phyloP scores from a whole-genome alignment of 2,329 filamentous ascomycete genomes.

The Hypoxylon rubiginosum region DNA sequence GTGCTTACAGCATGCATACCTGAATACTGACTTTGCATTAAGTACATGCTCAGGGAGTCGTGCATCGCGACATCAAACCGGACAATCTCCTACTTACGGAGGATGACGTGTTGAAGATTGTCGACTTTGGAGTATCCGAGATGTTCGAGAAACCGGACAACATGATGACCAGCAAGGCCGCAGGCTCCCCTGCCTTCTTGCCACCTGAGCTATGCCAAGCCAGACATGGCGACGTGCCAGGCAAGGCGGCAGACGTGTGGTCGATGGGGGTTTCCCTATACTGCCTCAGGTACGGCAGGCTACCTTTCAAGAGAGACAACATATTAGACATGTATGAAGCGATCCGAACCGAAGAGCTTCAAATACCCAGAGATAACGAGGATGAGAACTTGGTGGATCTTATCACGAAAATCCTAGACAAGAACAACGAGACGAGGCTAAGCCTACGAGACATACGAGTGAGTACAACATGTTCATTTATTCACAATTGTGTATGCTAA shows the following conservation, averaged over 20 bases:
- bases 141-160: slow-evolving; percentile 90
- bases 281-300: slow-evolving; percentile 87
- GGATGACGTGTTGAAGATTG: slow-evolving; percentile 95
- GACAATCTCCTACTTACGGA: slow-evolving; percentile 93
- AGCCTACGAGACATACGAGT: slow-evolving; percentile 86
- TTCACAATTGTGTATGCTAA: slow-evolving; percentile 40
- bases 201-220: slow-evolving; percentile 91
- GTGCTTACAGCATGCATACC: neutral
- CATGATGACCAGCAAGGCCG: slow-evolving; percentile 94
- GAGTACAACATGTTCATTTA: slow-evolving; percentile 53
- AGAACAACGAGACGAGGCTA: slow-evolving; percentile 86
- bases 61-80: slow-evolving; percentile 97
- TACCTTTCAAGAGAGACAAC: slow-evolving; percentile 85
- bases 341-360: slow-evolving; percentile 78
- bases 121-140: slow-evolving; percentile 98
- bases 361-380: slow-evolving; percentile 73
- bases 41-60: slow-evolving; percentile 94
- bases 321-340: slow-evolving; percentile 91
- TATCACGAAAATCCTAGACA: slow-evolving; percentile 81
- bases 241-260: slow-evolving; percentile 95
- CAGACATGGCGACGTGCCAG: slow-evolving; percentile 88
- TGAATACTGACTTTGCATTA: slow-evolving; percentile 38
- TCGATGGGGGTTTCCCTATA: slow-evolving; percentile 97
- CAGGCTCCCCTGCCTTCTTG: slow-evolving; percentile 93
- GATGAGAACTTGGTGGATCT: slow-evolving; percentile 80